Percentiles rank a stretch among this genome's conserved stretches.
phyloP scores from a whole-genome alignment of 371 early-diverging fungal genomes.

The Apophysomyces trapeziformis region DNA sequence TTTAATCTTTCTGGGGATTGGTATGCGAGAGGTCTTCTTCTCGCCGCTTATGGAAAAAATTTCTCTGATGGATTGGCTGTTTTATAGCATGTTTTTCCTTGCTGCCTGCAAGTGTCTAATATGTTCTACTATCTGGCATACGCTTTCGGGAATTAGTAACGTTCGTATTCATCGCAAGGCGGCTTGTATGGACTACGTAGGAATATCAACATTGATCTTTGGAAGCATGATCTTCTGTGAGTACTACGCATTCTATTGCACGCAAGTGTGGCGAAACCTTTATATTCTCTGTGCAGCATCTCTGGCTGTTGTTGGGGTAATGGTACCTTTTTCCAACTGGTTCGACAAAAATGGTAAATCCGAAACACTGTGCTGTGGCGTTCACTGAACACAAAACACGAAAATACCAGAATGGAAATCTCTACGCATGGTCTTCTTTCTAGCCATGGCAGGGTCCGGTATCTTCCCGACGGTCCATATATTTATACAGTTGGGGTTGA shows the following conservation, averaged over 20 bases:
- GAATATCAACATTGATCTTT: slow-evolving; percentile 76
- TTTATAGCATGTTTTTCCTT: slow-evolving; percentile 60
- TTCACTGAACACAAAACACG: background rate
- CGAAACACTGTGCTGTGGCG: background rate
- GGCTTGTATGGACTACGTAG: slow-evolving; percentile 82
- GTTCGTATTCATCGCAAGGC: slow-evolving; percentile 52
- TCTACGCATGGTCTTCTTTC: slow-evolving; percentile 53
- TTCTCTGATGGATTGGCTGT: slow-evolving; percentile 54
- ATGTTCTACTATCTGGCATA: slow-evolving; percentile 79
- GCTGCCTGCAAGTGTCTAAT: slow-evolving; percentile 77
- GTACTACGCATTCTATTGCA: slow-evolving; percentile 79
- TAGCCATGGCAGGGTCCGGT: slow-evolving; percentile 65
- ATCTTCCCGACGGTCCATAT: slow-evolving; percentile 69
- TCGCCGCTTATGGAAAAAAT: slow-evolving; percentile 51
- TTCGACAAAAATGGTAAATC: slow-evolving; percentile 44
- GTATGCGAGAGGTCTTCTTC: slow-evolving; percentile 48
- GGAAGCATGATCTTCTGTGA: slow-evolving; percentile 66
- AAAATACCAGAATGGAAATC: background rate
- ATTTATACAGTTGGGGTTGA: slow-evolving; percentile 56
- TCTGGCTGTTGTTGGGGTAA: slow-evolving; percentile 45
- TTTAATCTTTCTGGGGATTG: slow-evolving; percentile 60
- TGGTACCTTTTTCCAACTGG: slow-evolving; percentile 54
- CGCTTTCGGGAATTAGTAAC: slow-evolving; percentile 71
- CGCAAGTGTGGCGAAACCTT: slow-evolving; percentile 57
- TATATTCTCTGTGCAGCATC: slow-evolving; percentile 64